phyloP scores from a whole-genome alignment of 1,284 basidiomycete genomes.

The Microbotryum violaceum region DNA sequence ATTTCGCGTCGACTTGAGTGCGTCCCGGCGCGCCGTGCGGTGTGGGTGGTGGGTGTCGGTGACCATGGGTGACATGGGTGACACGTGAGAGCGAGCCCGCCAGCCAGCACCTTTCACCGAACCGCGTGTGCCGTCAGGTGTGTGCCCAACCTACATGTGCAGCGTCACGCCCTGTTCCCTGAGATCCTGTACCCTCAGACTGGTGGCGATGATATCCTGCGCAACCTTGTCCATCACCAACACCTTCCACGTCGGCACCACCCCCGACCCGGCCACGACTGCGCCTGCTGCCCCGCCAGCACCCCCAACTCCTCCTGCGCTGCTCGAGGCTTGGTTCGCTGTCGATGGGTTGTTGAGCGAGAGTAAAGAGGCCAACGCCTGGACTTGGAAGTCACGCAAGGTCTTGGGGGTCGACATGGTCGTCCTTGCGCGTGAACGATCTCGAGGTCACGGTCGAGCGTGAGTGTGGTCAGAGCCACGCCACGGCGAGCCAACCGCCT shows the following conservation, averaged over 20 bases:
- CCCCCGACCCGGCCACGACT: conserved; percentile 43
- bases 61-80: too few species aligned
- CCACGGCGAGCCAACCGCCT: too few species aligned
- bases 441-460: too few species aligned
- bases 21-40: too few species aligned
- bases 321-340: conserved; percentile 1
- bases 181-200: conserved; percentile 89
- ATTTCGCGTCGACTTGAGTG: too few species aligned
- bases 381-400: conserved; percentile 69
- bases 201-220: conserved; percentile 92
- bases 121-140: too few species aligned
- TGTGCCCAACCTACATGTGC: conserved; percentile 65
- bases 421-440: background rate
- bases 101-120: too few species aligned
- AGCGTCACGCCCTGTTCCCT: conserved; percentile 93
- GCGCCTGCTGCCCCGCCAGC: conserved; percentile 13
- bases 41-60: too few species aligned
- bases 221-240: conserved; percentile 89
- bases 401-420: conserved; percentile 40
- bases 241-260: conserved; percentile 91
- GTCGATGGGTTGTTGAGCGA: conserved; percentile 51
- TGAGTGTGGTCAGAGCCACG: too few species aligned
- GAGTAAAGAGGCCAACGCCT: conserved; percentile 58
- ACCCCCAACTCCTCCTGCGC: conserved; percentile 37
- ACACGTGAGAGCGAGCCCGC: too few species aligned